Evolutionary conservation across 2,329 filamentous ascomycete genomes (phyloP).

Genomic region (Cladorrhinum sp.): DNA sequence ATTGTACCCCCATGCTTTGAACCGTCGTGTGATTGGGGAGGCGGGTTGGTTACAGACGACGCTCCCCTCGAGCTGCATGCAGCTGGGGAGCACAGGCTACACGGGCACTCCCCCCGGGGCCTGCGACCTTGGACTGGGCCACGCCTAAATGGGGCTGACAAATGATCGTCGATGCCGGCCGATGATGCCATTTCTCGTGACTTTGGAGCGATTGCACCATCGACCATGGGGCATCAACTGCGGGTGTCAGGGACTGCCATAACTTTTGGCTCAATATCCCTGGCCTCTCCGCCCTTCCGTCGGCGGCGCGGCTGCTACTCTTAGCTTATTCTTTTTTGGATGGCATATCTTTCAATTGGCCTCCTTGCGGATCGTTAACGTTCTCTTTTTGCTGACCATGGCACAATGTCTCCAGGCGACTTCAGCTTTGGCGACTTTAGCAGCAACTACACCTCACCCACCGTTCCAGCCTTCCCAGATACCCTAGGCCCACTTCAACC

Average conservation of each 20-base stretch:
- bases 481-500: conserved; percentile 43
- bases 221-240: conserved; percentile 28
- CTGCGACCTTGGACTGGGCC: conserved; percentile 6
- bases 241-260: conserved; percentile 18
- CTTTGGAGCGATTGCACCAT: conserved; percentile 30
- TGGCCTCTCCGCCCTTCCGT: conserved; percentile 26
- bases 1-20: conserved; percentile 21
- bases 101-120: conserved; percentile 5
- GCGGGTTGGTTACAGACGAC: not conserved
- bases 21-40: conserved; percentile 31
- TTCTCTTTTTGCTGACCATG: conserved; percentile 40
- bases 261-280: conserved; percentile 23
- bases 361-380: conserved; percentile 30
- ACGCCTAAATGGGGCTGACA: conserved; percentile 38
- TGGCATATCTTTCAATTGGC: conserved; percentile 14
- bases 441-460: conserved; percentile 49
- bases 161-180: conserved; percentile 37
- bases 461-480: conserved; percentile 46
- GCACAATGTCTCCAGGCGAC: conserved; percentile 53
- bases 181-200: conserved; percentile 65
- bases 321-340: conserved; percentile 27
- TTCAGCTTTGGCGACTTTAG: conserved; percentile 56
- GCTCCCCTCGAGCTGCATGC: conserved; percentile 22
- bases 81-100: conserved; percentile 17
- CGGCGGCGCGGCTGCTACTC: conserved; percentile 21